A percentile compares a stretch with the other conserved stretches of the same genome.
These are phyloP conservation scores for Penicillium sp. DNA, from an alignment of 2,329 filamentous ascomycete genomes.

Conservation along the genomic window DNA sequence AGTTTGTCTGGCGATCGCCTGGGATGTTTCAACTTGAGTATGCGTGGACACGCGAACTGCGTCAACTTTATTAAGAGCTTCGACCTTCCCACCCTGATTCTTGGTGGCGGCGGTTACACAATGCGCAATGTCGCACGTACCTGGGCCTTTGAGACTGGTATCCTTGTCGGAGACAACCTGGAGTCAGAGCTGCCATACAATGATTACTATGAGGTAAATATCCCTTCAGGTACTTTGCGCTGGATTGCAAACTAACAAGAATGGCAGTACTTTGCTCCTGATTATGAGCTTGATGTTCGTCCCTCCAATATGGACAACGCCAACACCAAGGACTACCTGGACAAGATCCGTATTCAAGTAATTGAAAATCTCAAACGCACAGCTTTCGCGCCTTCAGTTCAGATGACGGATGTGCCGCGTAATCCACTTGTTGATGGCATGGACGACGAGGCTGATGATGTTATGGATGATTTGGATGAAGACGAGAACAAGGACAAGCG, in stretches of 20 bases:
- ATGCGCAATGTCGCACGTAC: conserved; percentile 66
- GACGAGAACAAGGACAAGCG: conserved; percentile 84
- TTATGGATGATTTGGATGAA: conserved; percentile 71
- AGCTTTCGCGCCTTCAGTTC: conserved; percentile 62
- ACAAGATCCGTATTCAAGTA: conserved; percentile 66
- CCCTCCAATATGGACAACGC: conserved; percentile 73
- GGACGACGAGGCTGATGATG: conserved; percentile 65
- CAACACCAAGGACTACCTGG: conserved; percentile 66
- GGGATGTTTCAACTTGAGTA: conserved; percentile 70
- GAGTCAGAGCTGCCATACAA: conserved; percentile 85
- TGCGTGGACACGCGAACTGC: conserved; percentile 70
- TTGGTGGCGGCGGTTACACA: conserved; percentile 69
- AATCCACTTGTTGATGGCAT: conserved; percentile 55
- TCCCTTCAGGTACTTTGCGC: neutral
- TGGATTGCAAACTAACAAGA: conserved; percentile 23
- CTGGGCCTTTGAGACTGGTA: conserved; percentile 70
- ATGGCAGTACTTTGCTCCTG: conserved; percentile 65
- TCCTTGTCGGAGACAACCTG: conserved; percentile 81
- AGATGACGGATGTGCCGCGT: conserved; percentile 64
- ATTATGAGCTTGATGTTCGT: conserved; percentile 68
- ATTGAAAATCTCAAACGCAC: conserved; percentile 67
- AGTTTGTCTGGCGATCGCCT: conserved; percentile 66
- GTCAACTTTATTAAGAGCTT: conserved; percentile 70
- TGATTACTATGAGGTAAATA: conserved; percentile 77
- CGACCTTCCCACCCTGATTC: conserved; percentile 63